Conservation (phyloP, 2,329 filamentous ascomycete species). For the Magnaporthiopsis incrustans region DNA sequence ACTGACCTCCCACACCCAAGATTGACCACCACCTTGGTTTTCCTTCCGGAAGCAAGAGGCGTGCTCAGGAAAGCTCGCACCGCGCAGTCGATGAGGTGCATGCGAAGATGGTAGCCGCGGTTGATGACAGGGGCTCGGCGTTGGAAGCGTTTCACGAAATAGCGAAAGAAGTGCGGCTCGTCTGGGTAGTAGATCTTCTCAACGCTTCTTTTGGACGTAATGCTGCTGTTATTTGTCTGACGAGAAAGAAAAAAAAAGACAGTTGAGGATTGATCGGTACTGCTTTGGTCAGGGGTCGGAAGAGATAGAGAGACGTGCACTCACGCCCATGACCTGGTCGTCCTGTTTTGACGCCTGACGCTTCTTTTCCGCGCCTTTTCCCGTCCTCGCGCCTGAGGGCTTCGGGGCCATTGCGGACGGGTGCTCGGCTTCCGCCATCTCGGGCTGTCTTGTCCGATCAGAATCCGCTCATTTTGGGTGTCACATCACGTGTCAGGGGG, state of each 20-base stretch:
- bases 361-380: neutral
- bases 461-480: neutral
- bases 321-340: slow-evolving; percentile 44
- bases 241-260: slow-evolving; percentile 7
- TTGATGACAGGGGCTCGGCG: slow-evolving; percentile 84
- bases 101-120: slow-evolving; percentile 78
- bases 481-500: neutral
- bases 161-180: slow-evolving; percentile 76
- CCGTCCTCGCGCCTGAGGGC: too few relatives aligned
- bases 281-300: neutral
- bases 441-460: neutral
- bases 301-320: slow-evolving; percentile 14
- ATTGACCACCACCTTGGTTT: slow-evolving; percentile 71
- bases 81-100: slow-evolving; percentile 71
- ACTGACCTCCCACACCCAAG: slow-evolving; percentile 85
- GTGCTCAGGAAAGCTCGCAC: slow-evolving; percentile 62
- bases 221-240: slow-evolving; percentile 83
- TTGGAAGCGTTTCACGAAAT: slow-evolving; percentile 80
- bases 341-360: slow-evolving; percentile 24
- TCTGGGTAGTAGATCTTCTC: slow-evolving; percentile 73
- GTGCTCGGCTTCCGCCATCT: neutral
- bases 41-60: slow-evolving; percentile 24
- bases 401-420: neutral
- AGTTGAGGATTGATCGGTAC: slow-evolving; percentile 2
- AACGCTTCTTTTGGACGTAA: slow-evolving; percentile 88